Evolutionary conservation across 1,139 yeast genomes (phyloP).

Genomic region (Taphrina betulina): DNA sequence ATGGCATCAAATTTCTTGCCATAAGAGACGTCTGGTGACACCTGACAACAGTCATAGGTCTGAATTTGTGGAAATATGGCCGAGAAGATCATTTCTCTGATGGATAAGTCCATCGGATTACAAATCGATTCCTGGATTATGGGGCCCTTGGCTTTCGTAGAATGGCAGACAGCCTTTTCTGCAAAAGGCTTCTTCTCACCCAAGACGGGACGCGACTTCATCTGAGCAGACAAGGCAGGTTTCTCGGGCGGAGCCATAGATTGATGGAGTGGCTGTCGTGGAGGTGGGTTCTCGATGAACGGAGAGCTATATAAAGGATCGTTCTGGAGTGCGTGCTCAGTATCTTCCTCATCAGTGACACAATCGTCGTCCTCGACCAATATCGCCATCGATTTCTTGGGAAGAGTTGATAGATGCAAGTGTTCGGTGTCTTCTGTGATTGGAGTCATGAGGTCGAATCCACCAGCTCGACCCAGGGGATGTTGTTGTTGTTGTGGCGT

Average conservation of each 20-base stretch:
- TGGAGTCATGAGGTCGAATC: slow-evolving; percentile 42
- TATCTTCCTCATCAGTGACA: slow-evolving; percentile 2
- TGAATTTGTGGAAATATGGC: slow-evolving; percentile 43
- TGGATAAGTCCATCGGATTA: slow-evolving; percentile 44
- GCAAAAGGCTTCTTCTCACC: slow-evolving; percentile 2
- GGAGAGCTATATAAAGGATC: slow-evolving; percentile 37
- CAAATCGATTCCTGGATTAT: slow-evolving; percentile 37
- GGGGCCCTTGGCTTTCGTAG: slow-evolving; percentile 22
- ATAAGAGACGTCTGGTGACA: slow-evolving; percentile 42
- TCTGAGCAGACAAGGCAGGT: slow-evolving; percentile 6
- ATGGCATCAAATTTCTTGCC: slow-evolving; percentile 44
- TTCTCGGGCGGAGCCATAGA: neutral
- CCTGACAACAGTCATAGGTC: slow-evolving; percentile 43
- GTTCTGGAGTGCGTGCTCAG: slow-evolving; percentile 1
- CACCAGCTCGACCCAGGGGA: slow-evolving; percentile 21
- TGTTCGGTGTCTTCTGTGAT: slow-evolving; percentile 44
- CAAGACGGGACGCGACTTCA: neutral
- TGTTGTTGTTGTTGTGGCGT: slow-evolving; percentile 36
- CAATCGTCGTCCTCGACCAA: slow-evolving; percentile 8
- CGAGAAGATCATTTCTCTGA: slow-evolving; percentile 41
- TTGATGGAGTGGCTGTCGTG: slow-evolving; percentile 17
- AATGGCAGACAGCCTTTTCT: neutral
- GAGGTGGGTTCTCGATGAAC: slow-evolving; percentile 38
- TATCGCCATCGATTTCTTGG: slow-evolving; percentile 22
- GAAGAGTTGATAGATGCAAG: slow-evolving; percentile 35